Conservation (phyloP, 164 flowering plant genomes). For the Berberis thunbergii region DNA sequence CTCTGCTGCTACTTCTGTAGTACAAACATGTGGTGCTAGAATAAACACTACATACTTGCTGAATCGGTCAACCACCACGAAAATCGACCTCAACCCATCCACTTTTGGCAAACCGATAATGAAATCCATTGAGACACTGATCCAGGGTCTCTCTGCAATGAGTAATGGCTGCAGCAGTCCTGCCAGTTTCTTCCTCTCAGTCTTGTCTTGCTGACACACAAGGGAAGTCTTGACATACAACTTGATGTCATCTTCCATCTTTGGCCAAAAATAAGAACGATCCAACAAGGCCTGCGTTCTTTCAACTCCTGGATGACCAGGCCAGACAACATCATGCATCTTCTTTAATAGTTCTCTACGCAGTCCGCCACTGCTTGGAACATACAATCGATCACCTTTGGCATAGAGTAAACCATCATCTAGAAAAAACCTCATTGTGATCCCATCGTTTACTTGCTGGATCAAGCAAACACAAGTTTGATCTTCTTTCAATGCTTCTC, state of each 20-base stretch:
- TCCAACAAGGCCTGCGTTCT: constrained; percentile 9
- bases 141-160: not conserved
- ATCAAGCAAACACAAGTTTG: not conserved
- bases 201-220: constrained; percentile 8
- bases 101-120: not conserved
- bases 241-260: constrained; percentile 4
- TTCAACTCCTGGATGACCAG: constrained; percentile 12
- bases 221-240: not conserved
- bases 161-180: constrained; percentile 5
- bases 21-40: too few relatives aligned
- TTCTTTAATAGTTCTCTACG: constrained; percentile 8
- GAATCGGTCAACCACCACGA: not conserved
- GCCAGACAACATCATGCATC: constrained; percentile 3
- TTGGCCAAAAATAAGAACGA: constrained; percentile 7
- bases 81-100: not conserved
- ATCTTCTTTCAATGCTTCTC: not conserved
- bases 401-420: not conserved
- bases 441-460: not conserved
- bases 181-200: not conserved
- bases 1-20: too few relatives aligned
- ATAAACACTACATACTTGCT: too few relatives aligned
- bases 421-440: not conserved
- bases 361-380: constrained; percentile 1
- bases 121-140: constrained; percentile 3
- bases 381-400: constrained; percentile 3